A percentile compares a stretch with the other conserved stretches of the same genome.
Conservation (phyloP, 108 stramenopile genomes). For the Pseudonitzschia delicatissima region DNA sequence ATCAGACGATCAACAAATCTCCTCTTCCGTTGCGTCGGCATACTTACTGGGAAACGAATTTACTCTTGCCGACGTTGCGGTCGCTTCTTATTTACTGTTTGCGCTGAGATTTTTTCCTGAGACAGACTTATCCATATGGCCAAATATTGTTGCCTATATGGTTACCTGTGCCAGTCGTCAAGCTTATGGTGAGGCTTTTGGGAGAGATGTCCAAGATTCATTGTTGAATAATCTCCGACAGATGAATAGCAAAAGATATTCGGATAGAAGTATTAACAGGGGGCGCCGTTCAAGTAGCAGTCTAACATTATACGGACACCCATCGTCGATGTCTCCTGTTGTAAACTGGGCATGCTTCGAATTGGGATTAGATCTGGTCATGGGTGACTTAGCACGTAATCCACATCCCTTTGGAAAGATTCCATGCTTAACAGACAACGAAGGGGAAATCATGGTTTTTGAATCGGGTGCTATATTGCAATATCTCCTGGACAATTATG, state of each 20-base stretch:
- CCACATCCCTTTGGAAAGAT: conserved; percentile 83
- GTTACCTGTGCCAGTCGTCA: not conserved
- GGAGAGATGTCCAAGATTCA: not conserved
- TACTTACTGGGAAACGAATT: not conserved
- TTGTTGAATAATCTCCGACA: not conserved
- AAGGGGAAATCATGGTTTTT: conserved; percentile 59
- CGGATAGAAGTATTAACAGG: not conserved
- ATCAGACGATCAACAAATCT: not conserved
- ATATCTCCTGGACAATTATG: conserved; percentile 40
- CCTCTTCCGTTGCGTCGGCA: not conserved
- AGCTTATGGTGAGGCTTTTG: conserved; percentile 2
- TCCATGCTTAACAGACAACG: conserved; percentile 65
- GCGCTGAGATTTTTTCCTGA: conserved; percentile 8
- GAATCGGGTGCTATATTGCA: conserved; percentile 81
- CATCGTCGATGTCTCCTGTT: conserved; percentile 53
- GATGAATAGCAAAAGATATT: not conserved
- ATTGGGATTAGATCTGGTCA: conserved; percentile 29
- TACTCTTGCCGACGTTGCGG: conserved; percentile 3
- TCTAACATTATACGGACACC: conserved; percentile 27
- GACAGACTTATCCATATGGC: conserved; percentile 1
- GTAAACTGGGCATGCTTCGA: conserved; percentile 80
- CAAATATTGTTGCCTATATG: not conserved
- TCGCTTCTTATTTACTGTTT: conserved; percentile 6
- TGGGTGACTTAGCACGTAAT: conserved; percentile 58
- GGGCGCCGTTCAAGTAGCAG: not conserved